Evolutionary conservation across 2,329 filamentous ascomycete genomes (phyloP).

Genomic region (Ascochyta lentis): DNA sequence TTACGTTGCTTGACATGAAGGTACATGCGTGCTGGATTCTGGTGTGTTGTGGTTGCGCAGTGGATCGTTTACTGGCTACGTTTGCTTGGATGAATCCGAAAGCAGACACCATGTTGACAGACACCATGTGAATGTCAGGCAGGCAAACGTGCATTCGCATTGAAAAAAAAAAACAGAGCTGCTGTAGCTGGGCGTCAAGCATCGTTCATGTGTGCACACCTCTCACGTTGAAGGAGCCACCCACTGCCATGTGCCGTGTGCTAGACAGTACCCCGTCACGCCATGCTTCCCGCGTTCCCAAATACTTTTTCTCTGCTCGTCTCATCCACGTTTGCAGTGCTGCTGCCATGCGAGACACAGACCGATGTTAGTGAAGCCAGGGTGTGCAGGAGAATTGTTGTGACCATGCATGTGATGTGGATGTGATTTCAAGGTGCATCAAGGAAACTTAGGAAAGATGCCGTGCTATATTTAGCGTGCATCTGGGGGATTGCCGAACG

Average conservation of each 20-base stretch:
- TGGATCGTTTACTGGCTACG: not conserved
- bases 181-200: too few relatives aligned
- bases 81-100: too few relatives aligned
- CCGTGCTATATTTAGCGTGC: conserved; percentile 19
- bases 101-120: too few relatives aligned
- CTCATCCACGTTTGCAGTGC: not conserved
- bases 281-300: not conserved
- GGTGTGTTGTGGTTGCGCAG: not conserved
- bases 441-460: conserved; percentile 4
- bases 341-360: not conserved
- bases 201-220: not conserved
- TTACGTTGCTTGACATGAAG: not conserved
- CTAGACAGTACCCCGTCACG: too few relatives aligned
- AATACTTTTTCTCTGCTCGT: not conserved
- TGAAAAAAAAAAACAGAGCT: too few relatives aligned
- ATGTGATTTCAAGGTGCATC: conserved; percentile 12
- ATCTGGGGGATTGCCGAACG: conserved; percentile 2
- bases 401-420: conserved; percentile 16
- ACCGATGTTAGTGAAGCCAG: not conserved
- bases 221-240: not conserved
- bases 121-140: too few relatives aligned
- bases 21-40: not conserved
- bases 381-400: conserved; percentile 11
- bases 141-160: too few relatives aligned
- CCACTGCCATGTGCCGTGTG: not conserved